Conservation (phyloP, 2,329 filamentous ascomycete genomes). For the Penicillium sp. region DNA sequence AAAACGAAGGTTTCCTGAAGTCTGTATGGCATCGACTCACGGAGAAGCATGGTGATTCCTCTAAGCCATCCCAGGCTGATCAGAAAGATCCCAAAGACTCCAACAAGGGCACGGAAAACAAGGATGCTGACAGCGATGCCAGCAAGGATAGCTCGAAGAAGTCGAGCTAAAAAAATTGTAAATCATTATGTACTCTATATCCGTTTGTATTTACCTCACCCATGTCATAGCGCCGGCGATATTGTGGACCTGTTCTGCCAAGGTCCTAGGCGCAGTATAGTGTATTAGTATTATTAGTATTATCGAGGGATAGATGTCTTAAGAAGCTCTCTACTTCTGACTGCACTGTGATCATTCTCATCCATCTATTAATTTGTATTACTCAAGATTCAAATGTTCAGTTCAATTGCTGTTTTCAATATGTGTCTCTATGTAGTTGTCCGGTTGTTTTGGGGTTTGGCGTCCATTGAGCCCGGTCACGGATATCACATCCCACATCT, state of each 20-base stretch:
- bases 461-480: conserved; percentile 12
- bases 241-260: conserved; percentile 20
- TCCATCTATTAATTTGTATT: not conserved
- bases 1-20: conserved; percentile 83
- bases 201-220: conserved; percentile 25
- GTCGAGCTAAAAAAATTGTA: conserved; percentile 23
- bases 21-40: conserved; percentile 86
- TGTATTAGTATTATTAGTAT: conserved; percentile 19
- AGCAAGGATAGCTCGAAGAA: conserved; percentile 34
- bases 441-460: conserved; percentile 6
- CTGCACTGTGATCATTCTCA: not conserved
- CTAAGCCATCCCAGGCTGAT: conserved; percentile 23
- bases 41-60: conserved; percentile 41
- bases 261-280: conserved; percentile 10
- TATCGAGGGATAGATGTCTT: conserved; percentile 13
- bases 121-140: conserved; percentile 16
- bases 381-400: not conserved
- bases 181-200: conserved; percentile 22
- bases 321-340: conserved; percentile 20
- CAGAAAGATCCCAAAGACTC: conserved; percentile 23
- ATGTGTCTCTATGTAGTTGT: not conserved
- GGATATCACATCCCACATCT: conserved; percentile 19
- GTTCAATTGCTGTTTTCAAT: not conserved
- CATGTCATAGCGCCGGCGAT: conserved; percentile 36
- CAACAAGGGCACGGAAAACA: conserved; percentile 14